Percentiles rank a stretch among this genome's conserved stretches.
phyloP scores from a whole-genome alignment of 768 basidiomycete genomes.

The Auriscalpium microsporum region DNA sequence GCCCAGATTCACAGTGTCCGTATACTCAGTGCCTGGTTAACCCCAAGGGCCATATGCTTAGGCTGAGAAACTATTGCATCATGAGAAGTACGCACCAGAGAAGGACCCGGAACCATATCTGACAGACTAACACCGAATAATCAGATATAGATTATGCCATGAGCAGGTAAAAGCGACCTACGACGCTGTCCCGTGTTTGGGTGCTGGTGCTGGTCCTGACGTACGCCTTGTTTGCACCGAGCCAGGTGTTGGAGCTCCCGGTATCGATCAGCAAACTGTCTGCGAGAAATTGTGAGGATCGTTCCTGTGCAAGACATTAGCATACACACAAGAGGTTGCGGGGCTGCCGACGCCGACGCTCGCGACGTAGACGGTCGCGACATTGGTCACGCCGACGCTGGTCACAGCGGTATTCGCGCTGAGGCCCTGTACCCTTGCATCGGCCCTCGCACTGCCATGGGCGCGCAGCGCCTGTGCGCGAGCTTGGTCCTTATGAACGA shows the following conservation, averaged over 20 bases:
- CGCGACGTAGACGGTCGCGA: constrained; percentile 31
- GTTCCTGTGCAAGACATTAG: background rate
- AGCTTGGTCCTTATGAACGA: constrained; percentile 42
- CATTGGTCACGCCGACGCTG: constrained; percentile 35
- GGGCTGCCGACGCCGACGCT: constrained; percentile 43
- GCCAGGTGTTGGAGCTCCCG: constrained; percentile 66
- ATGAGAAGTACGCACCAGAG: constrained; percentile 30
- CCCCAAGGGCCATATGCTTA: background rate
- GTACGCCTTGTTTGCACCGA: constrained; percentile 44
- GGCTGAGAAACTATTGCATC: background rate
- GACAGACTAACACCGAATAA: constrained; percentile 33
- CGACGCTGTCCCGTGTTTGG: constrained; percentile 39
- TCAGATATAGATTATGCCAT: constrained; percentile 26
- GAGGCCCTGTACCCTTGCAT: constrained; percentile 1
- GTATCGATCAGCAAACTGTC: constrained; percentile 54
- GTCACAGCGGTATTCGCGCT: constrained; percentile 13
- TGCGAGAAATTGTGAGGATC: constrained; percentile 17
- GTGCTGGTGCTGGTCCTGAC: constrained; percentile 41
- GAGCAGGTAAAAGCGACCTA: constrained; percentile 20
- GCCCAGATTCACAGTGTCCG: constrained; percentile 47
- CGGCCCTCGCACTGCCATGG: constrained; percentile 28
- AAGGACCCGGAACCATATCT: constrained; percentile 55
- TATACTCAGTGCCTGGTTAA: constrained; percentile 21
- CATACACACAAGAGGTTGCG: constrained; percentile 39
- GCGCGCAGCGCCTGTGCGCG: constrained; percentile 38